Evolutionary conservation across 352 stramenopile species (phyloP).

Genomic region (Pythium pectinolyticum): DNA sequence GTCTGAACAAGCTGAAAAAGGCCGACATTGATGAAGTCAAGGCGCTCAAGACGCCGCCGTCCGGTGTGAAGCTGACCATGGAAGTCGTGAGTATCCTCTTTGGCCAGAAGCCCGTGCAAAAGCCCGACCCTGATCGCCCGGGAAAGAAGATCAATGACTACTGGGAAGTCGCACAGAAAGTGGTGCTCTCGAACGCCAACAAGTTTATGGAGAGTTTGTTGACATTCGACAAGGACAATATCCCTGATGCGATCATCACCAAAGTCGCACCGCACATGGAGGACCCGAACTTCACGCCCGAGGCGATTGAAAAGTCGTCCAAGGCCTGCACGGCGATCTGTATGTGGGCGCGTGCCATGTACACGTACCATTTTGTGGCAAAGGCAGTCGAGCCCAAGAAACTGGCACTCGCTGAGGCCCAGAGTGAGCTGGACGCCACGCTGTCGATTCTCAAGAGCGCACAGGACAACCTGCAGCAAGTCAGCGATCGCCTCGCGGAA

Average conservation of each 20-base stretch:
- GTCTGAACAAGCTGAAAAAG: constrained; percentile 90
- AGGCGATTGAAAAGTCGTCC: constrained; percentile 91
- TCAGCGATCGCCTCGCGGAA: constrained; percentile 82
- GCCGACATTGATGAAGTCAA: constrained; percentile 92
- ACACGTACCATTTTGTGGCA: constrained; percentile 86
- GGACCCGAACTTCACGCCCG: constrained; percentile 88
- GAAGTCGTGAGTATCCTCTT: constrained; percentile 92
- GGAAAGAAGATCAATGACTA: constrained; percentile 93
- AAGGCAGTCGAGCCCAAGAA: constrained; percentile 82
- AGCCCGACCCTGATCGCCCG: constrained; percentile 81
- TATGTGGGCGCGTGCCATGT: constrained; percentile 87
- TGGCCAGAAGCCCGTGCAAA: constrained; percentile 87
- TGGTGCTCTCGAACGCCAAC: constrained; percentile 91
- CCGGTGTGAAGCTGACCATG: constrained; percentile 91
- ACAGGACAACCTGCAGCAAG: constrained; percentile 74
- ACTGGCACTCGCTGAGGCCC: constrained; percentile 50
- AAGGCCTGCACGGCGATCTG: constrained; percentile 92
- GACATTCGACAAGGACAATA: constrained; percentile 94
- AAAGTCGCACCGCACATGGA: constrained; percentile 87
- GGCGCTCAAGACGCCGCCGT: constrained; percentile 87
- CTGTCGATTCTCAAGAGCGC: constrained; percentile 47
- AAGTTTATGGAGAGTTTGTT: constrained; percentile 90
- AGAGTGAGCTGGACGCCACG: constrained; percentile 59
- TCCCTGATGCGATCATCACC: constrained; percentile 84
- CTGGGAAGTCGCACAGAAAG: constrained; percentile 88